Conservation (phyloP, 495 filamentous ascomycete genomes). For the Penicillium silybi region DNA sequence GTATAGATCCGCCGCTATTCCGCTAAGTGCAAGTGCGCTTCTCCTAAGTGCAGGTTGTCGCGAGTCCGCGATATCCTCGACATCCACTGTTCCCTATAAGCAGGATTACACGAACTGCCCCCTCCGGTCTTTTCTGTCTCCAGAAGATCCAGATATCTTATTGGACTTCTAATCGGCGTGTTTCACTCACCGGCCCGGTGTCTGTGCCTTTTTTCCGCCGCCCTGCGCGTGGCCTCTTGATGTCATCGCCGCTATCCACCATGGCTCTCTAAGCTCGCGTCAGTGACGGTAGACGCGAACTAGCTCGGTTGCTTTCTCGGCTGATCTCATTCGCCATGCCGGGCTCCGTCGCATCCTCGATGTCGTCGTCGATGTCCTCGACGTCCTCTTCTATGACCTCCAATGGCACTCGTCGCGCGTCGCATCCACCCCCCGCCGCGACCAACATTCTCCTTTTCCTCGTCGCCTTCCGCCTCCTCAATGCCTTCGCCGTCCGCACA, state of each 20-base stretch:
- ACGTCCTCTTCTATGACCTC: constrained; percentile 13
- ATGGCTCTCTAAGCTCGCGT: constrained; percentile 3
- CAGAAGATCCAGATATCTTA: neutral
- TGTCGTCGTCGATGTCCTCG: neutral
- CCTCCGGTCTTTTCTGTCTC: neutral
- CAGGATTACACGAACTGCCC: constrained; percentile 30
- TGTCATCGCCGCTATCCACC: constrained; percentile 8
- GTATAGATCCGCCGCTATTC: constrained; percentile 22
- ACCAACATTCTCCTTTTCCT: constrained; percentile 56
- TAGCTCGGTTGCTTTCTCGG: neutral
- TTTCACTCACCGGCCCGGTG: neutral
- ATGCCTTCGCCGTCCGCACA: constrained; percentile 79
- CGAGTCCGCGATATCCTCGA: constrained; percentile 26
- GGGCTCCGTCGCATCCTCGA: neutral
- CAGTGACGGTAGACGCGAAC: neutral
- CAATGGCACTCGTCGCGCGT: constrained; percentile 15
- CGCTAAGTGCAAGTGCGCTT: constrained; percentile 41
- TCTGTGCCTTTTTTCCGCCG: neutral
- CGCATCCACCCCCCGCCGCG: constrained; percentile 18
- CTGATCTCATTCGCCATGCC: neutral
- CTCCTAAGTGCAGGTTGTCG: constrained; percentile 65
- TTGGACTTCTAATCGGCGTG: neutral
- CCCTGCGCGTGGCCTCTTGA: neutral
- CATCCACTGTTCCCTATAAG: constrained; percentile 33
- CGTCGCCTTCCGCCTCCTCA: constrained; percentile 73